Evolutionary conservation across 768 basidiomycete genomes (phyloP).

Genomic region (Agaricus blazei): DNA sequence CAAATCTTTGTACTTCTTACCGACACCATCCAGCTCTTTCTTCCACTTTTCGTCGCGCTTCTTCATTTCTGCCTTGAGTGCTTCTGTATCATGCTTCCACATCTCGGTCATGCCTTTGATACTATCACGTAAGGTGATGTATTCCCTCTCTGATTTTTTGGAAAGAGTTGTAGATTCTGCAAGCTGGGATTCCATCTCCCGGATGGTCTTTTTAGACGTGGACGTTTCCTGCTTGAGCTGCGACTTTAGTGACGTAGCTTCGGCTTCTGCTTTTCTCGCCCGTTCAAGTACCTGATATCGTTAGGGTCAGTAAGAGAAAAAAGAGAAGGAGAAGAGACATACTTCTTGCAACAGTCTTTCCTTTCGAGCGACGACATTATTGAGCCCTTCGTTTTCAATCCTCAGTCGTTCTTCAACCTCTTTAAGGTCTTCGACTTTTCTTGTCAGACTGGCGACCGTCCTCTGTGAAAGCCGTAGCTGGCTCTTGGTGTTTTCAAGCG

Average conservation of each 20-base stretch:
- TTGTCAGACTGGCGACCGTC: slow-evolving; percentile 76
- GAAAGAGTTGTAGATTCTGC: slow-evolving; percentile 72
- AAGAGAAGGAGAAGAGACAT: background rate
- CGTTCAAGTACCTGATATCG: slow-evolving; percentile 63
- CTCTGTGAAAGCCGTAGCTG: slow-evolving; percentile 80
- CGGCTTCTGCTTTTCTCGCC: slow-evolving; percentile 81
- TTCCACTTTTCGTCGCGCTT: slow-evolving; percentile 67
- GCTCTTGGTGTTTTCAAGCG: slow-evolving; percentile 80
- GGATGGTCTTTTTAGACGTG: slow-evolving; percentile 66
- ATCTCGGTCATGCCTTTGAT: slow-evolving; percentile 66
- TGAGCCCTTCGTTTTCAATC: slow-evolving; percentile 82
- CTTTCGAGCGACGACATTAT: slow-evolving; percentile 84
- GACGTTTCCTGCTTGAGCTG: slow-evolving; percentile 72
- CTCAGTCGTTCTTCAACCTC: slow-evolving; percentile 79
- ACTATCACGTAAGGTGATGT: slow-evolving; percentile 71
- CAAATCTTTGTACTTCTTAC: slow-evolving; percentile 64
- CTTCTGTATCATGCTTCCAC: slow-evolving; percentile 71
- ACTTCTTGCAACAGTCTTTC: slow-evolving; percentile 80
- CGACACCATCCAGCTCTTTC: slow-evolving; percentile 61
- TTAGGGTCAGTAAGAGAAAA: background rate
- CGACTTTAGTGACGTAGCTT: slow-evolving; percentile 59
- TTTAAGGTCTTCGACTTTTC: slow-evolving; percentile 85
- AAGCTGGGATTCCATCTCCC: slow-evolving; percentile 76
- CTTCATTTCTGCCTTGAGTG: slow-evolving; percentile 67
- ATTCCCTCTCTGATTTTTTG: slow-evolving; percentile 81